A percentile compares a stretch with the other conserved stretches of the same genome.
Evolutionary conservation across 148 eudicot genomes (phyloP).

Genomic region (Nepenthes gracilis): DNA sequence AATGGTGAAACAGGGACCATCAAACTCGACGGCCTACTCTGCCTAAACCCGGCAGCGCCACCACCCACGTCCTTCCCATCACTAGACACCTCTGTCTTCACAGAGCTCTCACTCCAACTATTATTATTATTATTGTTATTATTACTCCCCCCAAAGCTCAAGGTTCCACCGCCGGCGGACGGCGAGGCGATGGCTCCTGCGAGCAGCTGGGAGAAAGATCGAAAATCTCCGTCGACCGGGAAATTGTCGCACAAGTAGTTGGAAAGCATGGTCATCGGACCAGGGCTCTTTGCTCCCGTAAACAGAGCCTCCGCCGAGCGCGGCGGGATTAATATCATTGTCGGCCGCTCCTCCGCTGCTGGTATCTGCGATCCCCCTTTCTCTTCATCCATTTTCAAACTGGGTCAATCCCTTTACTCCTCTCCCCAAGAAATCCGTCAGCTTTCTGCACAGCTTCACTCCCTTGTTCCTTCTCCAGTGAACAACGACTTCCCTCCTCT

Average conservation of each 20-base stretch:
- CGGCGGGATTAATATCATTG: background rate
- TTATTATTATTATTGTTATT: background rate
- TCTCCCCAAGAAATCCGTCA: no score
- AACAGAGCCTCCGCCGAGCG: background rate
- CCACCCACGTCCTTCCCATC: background rate
- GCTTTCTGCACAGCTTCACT: no score
- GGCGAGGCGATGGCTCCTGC: background rate
- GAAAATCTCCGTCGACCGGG: background rate
- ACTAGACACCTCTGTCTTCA: background rate
- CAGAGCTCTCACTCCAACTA: no score
- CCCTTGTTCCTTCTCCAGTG: no score
- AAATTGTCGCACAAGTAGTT: background rate
- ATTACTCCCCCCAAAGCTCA: background rate
- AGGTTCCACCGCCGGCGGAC: background rate
- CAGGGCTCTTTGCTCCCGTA: background rate
- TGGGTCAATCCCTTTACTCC: no score
- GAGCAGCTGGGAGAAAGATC: slow-evolving; percentile 1
- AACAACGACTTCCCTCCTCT: no score
- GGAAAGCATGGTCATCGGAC: background rate
- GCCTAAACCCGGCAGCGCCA: background rate
- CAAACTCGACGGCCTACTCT: background rate
- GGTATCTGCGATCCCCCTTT: background rate
- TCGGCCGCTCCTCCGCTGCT: background rate
- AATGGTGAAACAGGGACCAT: background rate
- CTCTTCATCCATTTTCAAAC: background rate